phyloP scores from a whole-genome alignment of 1,284 basidiomycete species.

The Trichosporon ovoides region DNA sequence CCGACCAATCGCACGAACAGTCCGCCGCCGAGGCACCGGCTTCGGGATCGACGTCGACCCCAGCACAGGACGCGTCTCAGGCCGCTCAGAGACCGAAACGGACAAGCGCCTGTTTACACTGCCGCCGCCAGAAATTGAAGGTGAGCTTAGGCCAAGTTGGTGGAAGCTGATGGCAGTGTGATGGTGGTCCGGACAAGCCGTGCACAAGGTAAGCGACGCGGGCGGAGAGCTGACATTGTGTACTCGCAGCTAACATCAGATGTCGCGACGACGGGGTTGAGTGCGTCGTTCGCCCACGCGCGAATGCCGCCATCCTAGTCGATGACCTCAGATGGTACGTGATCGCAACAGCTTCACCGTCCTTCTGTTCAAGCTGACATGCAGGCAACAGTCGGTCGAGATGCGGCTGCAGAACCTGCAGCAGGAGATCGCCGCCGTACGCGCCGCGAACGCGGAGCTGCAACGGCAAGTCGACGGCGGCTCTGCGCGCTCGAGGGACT shows the following conservation, averaged over 20 bases:
- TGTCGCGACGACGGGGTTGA: constrained; percentile 18
- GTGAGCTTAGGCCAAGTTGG: not conserved
- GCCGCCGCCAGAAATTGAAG: constrained; percentile 22
- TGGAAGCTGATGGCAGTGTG: constrained; percentile 14
- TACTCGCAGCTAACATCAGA: constrained; percentile 4
- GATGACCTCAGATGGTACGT: constrained; percentile 21
- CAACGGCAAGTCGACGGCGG: not conserved
- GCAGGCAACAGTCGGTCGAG: constrained; percentile 21
- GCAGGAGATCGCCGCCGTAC: constrained; percentile 14
- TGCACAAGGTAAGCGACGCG: constrained; percentile 11
- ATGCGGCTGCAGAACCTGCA: constrained; percentile 9
- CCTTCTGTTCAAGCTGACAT: not conserved
- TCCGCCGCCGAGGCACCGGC: not conserved
- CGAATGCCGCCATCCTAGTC: constrained; percentile 20
- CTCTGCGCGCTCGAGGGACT: not conserved
- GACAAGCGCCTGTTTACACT: constrained; percentile 20
- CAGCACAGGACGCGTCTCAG: not conserved
- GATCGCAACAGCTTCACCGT: not conserved
- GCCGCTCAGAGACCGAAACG: constrained; percentile 6
- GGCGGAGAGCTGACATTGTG: too few relatives aligned
- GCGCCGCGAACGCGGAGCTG: constrained; percentile 13
- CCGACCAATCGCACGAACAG: not conserved
- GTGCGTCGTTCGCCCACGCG: constrained; percentile 19
- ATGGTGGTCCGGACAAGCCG: constrained; percentile 9
- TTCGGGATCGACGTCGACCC: too few relatives aligned